Evolutionary conservation across 345 rosid species (phyloP), one percentile per base, ranked within the genome.

Genomic region (Dimocarpus longan): DNA sequence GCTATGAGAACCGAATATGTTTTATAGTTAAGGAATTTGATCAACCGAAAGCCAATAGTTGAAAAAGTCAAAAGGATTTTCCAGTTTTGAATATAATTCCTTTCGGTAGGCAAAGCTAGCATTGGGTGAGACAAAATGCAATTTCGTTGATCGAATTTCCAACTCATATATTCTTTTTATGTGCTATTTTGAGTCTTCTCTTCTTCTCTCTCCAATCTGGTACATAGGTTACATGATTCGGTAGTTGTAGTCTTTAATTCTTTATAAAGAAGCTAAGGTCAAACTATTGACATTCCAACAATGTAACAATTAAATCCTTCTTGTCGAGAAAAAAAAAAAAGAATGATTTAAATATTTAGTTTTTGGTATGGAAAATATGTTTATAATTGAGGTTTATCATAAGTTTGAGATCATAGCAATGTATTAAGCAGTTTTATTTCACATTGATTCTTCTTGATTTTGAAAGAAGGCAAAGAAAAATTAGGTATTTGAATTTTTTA

Each of bases 81-180:
- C 39, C 32, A 12, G 66, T 12, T 60, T 19, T 60, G 28, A 60
- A 60, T 60, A 15, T 26, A 76, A 68, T 67, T 66, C 73, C 73
- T 76, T 68, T 76, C 56, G 73, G 79, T 42, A 8, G 79, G 52
- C 32, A 59, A 73, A 73, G 66, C 37, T 10, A 73, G 19, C 50
- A 2, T 39, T 59, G 66, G 69, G 16, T 24, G 9, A 54, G 65
- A 22, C 72, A 54, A 76, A 44, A 42, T 56, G 52, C 19, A 39
- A 8, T 11, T 52, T 54, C 24, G 40, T 67, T 40, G 13, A 66
- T 32, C 18, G 46, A 37, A 64, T 24, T 63, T 75, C 26, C 48
- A 15, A 67, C 48, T 62, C 8, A 24, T 42, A 13, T 15, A 46
- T 42, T 60, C 5, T 13, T 40, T 21, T 8, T 26, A n/a, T 10